Conservation (phyloP, 352 stramenopile species). For the Phytopythium sindhum region DNA sequence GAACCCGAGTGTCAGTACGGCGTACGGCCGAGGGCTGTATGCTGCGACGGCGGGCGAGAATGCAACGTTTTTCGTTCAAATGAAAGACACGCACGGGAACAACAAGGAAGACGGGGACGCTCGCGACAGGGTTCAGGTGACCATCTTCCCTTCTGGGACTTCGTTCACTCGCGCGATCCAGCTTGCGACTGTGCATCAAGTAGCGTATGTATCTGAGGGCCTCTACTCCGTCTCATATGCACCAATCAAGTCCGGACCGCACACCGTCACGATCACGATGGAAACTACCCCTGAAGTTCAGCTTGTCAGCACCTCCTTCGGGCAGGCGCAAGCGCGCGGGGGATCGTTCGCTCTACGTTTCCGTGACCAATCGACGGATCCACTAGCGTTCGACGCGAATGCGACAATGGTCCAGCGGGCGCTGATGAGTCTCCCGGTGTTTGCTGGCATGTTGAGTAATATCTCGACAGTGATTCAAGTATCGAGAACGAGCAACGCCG, state of each 20-base stretch:
- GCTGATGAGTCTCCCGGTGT: constrained; percentile 54
- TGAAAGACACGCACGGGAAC: constrained; percentile 84
- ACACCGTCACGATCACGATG: constrained; percentile 85
- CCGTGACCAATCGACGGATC: constrained; percentile 48
- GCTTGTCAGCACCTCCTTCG: constrained; percentile 76
- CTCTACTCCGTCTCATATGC: constrained; percentile 86
- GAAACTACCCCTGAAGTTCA: constrained; percentile 81
- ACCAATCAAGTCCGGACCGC: constrained; percentile 72
- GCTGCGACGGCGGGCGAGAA: constrained; percentile 42
- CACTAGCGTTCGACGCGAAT: constrained; percentile 81
- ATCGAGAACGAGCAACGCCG: constrained; percentile 36
- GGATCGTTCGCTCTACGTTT: constrained; percentile 84
- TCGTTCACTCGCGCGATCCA: constrained; percentile 16
- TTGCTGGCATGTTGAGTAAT: constrained; percentile 12
- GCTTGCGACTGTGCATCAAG: constrained; percentile 26
- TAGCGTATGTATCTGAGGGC: constrained; percentile 65
- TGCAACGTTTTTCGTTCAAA: constrained; percentile 67
- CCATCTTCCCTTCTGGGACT: constrained; percentile 44
- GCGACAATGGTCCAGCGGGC: constrained; percentile 59
- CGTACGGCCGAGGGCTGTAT: constrained; percentile 63
- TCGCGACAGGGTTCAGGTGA: constrained; percentile 30
- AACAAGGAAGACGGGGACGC: constrained; percentile 47
- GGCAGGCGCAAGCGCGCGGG: constrained; percentile 54
- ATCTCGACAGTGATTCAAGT: constrained; percentile 39
- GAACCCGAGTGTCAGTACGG: constrained; percentile 74